Conservation (phyloP, 495 filamentous ascomycete species). For the Podospora conica region DNA sequence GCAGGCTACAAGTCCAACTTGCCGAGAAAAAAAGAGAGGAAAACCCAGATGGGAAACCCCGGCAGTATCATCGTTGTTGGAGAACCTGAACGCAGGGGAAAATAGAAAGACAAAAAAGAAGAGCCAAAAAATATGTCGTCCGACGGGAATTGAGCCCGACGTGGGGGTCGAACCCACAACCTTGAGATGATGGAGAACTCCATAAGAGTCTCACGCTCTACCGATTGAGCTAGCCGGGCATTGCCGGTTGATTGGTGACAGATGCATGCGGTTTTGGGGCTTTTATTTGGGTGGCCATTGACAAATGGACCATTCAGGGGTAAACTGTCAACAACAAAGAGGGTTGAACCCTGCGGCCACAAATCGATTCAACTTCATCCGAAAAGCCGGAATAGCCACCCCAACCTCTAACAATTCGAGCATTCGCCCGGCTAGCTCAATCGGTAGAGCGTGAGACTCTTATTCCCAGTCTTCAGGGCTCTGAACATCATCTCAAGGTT, state of each 20-base stretch:
- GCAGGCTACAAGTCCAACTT: too few relatives aligned
- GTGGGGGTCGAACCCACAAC: constrained; percentile 28
- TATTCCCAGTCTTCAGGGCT: constrained; percentile 29
- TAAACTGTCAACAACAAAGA: neutral
- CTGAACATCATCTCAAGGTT: neutral
- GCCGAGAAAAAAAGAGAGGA: too few relatives aligned
- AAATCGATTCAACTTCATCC: neutral
- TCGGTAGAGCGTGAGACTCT: constrained; percentile 80
- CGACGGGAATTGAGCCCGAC: constrained; percentile 27
- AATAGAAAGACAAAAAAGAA: too few relatives aligned
- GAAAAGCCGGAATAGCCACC: neutral
- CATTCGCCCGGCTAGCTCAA: constrained; percentile 57
- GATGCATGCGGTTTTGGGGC: neutral
- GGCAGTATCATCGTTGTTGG: too few relatives aligned
- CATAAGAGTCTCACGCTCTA: constrained; percentile 81
- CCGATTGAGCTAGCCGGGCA: constrained; percentile 68
- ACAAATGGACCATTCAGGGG: neutral
- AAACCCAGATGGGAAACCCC: too few relatives aligned
- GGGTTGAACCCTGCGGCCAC: neutral
- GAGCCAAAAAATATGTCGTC: constrained; percentile 7
- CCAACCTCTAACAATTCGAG: neutral
- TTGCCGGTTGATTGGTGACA: neutral
- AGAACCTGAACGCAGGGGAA: too few relatives aligned
- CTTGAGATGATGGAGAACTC: constrained; percentile 19
- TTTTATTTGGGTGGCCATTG: fast-evolving